Base-by-base conservation (phyloP, 768 basidiomycete genomes). In the Tephrocybe sp. region DNA sequence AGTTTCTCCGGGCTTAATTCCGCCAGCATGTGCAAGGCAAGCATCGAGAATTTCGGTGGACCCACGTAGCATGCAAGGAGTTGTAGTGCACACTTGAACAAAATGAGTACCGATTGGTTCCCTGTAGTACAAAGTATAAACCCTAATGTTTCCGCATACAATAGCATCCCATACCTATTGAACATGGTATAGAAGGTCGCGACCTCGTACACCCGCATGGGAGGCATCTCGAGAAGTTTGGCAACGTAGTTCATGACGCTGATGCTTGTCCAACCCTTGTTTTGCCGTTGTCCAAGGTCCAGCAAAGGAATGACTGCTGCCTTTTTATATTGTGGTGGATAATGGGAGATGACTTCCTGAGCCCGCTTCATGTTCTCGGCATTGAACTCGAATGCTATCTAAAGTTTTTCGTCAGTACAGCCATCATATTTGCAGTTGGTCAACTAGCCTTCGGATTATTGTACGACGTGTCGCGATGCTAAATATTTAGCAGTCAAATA, bases 111-210 rank as follows among this genome's bases (percentile, higher is more conserved):
- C 95, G 47, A 98, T 92, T 5, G 95, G 96, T 69, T 97, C 94
- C 46, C 93, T 94, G 52, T 9, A 40, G 42, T 45, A 12, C 2
- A 32, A 32, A 22, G 25, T 47, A 38, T 34, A 27, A 8, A 27
- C 31, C n/a, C n/a, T n/a, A 5, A 4, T 42, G 5, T 24, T 25
- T 37, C n/a, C 11, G 21, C 9, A 13, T n/a, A 7, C 30, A 28
- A 36, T 25, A 7, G 38, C 12, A 36, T n/a, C 28, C 21, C 80
- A 61, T 51, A 92, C 92, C 95, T 83, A 76, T 98, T 99, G 80
- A 98, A 98, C 96, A 99, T 98, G 59, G 97, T 99, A 71, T 99
- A 99, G 74, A 99, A 99, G 12, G 93, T 95, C 15, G 96, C 96
- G 43, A 99, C 97, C 70, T 99, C 97, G 67, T 99, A 99, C 1